Evolutionary conservation across 1,284 basidiomycete genomes (phyloP).

Genomic region (Ganoderma resinaceum): DNA sequence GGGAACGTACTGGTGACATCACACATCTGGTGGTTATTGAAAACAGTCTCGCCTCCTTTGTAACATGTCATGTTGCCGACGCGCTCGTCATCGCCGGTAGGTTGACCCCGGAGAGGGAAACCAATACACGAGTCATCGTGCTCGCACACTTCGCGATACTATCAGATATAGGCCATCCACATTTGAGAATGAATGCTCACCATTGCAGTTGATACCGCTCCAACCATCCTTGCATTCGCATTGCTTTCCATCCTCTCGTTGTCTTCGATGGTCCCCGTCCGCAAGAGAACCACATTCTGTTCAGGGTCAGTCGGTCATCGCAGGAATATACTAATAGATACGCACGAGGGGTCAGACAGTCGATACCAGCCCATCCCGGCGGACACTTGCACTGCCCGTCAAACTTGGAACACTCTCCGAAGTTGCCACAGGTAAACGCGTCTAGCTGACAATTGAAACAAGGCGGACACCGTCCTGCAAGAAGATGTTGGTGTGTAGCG

Average conservation of each 20-base stretch:
- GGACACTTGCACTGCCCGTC: conserved; percentile 93
- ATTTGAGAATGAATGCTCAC: conserved; percentile 50
- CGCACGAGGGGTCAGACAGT: conserved; percentile 86
- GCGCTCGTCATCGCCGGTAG: conserved; percentile 51
- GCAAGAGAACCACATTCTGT: conserved; percentile 90
- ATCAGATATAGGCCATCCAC: background rate
- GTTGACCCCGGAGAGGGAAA: conserved; percentile 69
- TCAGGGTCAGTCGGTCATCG: conserved; percentile 3
- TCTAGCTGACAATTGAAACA: conserved; percentile 91
- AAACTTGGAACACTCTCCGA: conserved; percentile 85
- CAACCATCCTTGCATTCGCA: conserved; percentile 95
- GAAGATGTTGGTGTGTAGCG: too few species aligned
- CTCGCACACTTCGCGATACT: conserved; percentile 77
- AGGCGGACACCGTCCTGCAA: conserved; percentile 62
- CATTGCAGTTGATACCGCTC: conserved; percentile 97
- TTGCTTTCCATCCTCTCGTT: conserved; percentile 76
- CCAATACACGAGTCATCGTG: conserved; percentile 79
- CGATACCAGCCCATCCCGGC: conserved; percentile 89
- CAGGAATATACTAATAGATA: conserved; percentile 7
- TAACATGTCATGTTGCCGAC: conserved; percentile 91
- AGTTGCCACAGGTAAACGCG: conserved; percentile 85
- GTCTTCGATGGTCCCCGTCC: conserved; percentile 85
- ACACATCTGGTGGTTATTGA: conserved; percentile 96
- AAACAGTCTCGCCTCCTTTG: conserved; percentile 89
- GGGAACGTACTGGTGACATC: conserved; percentile 88